Base-by-base conservation (phyloP, 768 basidiomycete genomes). In the Boletus coccyginus region DNA sequence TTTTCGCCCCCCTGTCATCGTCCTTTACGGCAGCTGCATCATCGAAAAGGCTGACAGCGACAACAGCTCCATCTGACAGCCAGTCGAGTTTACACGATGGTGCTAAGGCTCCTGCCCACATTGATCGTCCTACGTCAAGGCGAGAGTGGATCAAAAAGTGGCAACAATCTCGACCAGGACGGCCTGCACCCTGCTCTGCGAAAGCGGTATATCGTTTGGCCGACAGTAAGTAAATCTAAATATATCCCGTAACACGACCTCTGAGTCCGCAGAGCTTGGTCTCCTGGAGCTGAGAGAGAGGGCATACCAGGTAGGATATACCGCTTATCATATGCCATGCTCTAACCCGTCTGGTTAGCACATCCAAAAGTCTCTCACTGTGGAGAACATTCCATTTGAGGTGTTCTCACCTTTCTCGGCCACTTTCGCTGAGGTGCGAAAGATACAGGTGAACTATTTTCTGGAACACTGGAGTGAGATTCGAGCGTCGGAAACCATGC, bases 391-490 rank as follows among this genome's bases (percentile, higher is more conserved):
- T 50, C 87, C 89, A 2, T 86, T 88, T 61, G 92, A 95, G 67
- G 85, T 89, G 38, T 95, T 95, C 66, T 90, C 88, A 12, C 83
- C 86, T 0, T 94, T 95, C 73, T 86, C 90, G 7, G 87, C 88
- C 7, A 83, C 85, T 0, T 94, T 91, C 62, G 86, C 88, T 50
- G 87, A 90, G 43, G 84, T 95, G 29, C 78, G 92, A 50, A 90
- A 88, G 80, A 88, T 89, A 32, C 85, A 94, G 69, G 80, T 94
- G 16, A 81, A 82, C 36, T 92, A 82, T 74, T 93, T 93, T 77
- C 73, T 93, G 45, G 78, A 82, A 41, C 85, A 93, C 64, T 95
- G 92, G 92, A 73, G 79, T 39, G 87, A 90, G 32, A 91, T 95
- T 52, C 86, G 90, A 41, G 73, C 81, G n/a, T 90, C 89, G n/a